phyloP scores from a whole-genome alignment of 2,329 filamentous ascomycete genomes.

The Microdochium nivale region DNA sequence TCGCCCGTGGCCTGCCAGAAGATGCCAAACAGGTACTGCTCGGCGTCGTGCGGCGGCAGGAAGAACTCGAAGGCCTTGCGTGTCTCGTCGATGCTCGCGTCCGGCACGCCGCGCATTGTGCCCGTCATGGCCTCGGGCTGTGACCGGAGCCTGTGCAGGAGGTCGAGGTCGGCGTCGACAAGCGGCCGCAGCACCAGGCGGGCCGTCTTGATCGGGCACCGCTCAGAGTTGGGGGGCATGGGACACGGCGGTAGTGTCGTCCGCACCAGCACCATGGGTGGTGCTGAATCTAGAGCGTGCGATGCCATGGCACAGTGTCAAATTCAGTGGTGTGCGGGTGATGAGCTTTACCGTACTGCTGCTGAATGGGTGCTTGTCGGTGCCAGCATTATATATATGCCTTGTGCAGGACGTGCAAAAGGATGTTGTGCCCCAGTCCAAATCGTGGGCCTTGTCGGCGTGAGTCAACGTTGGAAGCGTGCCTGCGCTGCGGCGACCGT shows the following conservation, averaged over 20 bases:
- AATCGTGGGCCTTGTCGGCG: neutral
- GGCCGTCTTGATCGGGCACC: slow-evolving; percentile 11
- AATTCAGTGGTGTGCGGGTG: no score
- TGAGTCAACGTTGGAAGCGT: neutral
- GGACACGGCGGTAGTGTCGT: slow-evolving; percentile 14
- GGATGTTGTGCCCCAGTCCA: no score
- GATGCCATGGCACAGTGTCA: no score
- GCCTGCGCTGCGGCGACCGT: neutral
- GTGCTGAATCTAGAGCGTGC: neutral
- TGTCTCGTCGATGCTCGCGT: slow-evolving; percentile 12
- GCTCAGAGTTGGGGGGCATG: slow-evolving; percentile 9
- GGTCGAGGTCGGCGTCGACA: slow-evolving; percentile 1
- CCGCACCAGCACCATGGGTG: slow-evolving; percentile 4
- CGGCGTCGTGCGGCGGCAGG: neutral
- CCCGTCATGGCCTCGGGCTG: slow-evolving; percentile 15
- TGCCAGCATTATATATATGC: no score
- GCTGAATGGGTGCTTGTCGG: no score
- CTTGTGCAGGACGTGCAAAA: no score
- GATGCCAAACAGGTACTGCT: neutral
- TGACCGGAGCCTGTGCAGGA: slow-evolving; percentile 9
- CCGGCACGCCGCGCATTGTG: slow-evolving; percentile 10
- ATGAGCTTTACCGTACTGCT: no score
- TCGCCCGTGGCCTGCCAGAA: slow-evolving; percentile 25
- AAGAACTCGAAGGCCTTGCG: slow-evolving; percentile 8
- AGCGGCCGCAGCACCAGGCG: slow-evolving; percentile 15